Base-by-base conservation (phyloP, 1,284 basidiomycete species). In the Pseudozyma tsukubaensis region DNA sequence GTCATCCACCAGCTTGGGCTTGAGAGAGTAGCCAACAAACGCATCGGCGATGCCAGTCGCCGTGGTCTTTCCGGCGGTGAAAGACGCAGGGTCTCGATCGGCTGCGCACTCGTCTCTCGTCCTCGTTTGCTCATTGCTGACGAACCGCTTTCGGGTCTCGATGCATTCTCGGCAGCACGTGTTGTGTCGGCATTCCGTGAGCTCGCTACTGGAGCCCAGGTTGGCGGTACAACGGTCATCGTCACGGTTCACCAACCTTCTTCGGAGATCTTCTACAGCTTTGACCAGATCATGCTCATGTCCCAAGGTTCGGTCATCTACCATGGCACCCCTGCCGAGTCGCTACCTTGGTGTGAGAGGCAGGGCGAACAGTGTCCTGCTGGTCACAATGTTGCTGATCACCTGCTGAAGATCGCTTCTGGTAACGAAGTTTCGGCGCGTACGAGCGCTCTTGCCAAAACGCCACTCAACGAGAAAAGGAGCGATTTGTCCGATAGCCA, bases 201-300 rank as follows among this genome's bases (percentile, higher is more conserved):
- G 45, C 61, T 73, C 1, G 71, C 71, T 3, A 18, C 32, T 0
- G 71, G 71, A 3, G 34, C 71, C 21, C 48, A 51, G 1, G 35
- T 58, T 5, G 71, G 71, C 24, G 59, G 63, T n/a, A 78, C 79
- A 0, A 77, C 79, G 8, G 71, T 81, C 36, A 56, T 81, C 16
- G 59, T 77, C 14, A 79, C 79, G 3, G 55, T 81, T 2, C 79
- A 81, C 51, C 79, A 81, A 62, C 79, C 79, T 3, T 76, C 72
- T 13, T 78, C 72, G 1, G 61, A 78, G 50, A 77, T 81, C 59
- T 81, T 70, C 40, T 56, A 74, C 48, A 60, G 63, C 57, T 74
- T 78, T 45, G 72, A 79, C 49, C 51, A 72, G 34, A 35, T 71
- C 19, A 67, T 81, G 52, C 62, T 81, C 53, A 63, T 81, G 56